A percentile compares a stretch with the other conserved stretches of the same genome.
Evolutionary conservation across 2,329 filamentous ascomycete species (phyloP).

Genomic region (Ceratocystis colombiana): DNA sequence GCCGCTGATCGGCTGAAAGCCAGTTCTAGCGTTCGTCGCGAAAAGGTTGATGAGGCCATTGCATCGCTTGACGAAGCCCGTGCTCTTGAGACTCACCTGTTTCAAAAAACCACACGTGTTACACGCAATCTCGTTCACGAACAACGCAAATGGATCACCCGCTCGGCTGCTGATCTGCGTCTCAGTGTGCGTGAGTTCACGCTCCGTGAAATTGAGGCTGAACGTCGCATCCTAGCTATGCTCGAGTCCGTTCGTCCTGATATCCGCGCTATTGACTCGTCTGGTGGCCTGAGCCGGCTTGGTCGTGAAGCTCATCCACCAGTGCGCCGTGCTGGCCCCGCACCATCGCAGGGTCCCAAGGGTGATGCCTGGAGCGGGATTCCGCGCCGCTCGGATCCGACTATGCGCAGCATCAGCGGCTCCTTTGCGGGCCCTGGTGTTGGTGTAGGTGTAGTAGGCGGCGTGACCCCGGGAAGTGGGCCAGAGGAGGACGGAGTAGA

Average conservation of each 20-base stretch:
- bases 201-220: conserved; percentile 86
- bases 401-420: conserved; percentile 64
- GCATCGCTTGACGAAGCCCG: conserved; percentile 77
- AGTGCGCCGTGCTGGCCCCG: conserved; percentile 61
- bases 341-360: conserved; percentile 86
- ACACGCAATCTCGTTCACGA: conserved; percentile 82
- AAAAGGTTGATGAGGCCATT: conserved; percentile 98
- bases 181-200: conserved; percentile 83
- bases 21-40: conserved; percentile 73
- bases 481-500: neutral
- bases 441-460: conserved; percentile 31
- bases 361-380: conserved; percentile 98
- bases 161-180: conserved; percentile 75
- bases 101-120: conserved; percentile 77
- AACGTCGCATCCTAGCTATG: conserved; percentile 80
- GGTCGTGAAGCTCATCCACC: conserved; percentile 80
- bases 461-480: conserved; percentile 22
- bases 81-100: conserved; percentile 68
- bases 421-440: conserved; percentile 48
- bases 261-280: conserved; percentile 82
- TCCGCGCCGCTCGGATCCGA: conserved; percentile 67
- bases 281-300: conserved; percentile 78
- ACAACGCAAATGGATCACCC: conserved; percentile 79
- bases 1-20: conserved; percentile 83
- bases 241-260: conserved; percentile 91